Evolutionary conservation across 257 asterid species (phyloP), one percentile per base, ranked within the genome.

Genomic region (Lycium barbarum): DNA sequence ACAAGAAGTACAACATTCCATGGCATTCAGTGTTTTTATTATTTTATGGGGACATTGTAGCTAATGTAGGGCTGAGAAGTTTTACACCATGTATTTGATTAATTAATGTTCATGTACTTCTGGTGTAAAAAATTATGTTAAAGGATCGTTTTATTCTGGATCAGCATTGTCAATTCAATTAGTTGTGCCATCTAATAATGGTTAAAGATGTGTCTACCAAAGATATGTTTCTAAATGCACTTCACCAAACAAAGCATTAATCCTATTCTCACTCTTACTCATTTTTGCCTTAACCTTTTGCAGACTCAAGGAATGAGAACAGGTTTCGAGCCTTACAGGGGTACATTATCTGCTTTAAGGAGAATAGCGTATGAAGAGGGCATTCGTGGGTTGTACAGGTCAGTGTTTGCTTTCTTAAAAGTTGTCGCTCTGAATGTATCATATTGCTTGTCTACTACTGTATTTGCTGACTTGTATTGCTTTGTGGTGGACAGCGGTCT

Each of bases 321-420:
- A 5, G 93, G 92, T 40, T 90, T 91, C 83, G 91, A 94, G 79
- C 98, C 93, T 58, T 97, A 97, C 85, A 88, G 86, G 82, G 90
- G 96, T 85, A 97, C 99, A 47, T 79, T 95, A 3, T 93, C 98
- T 80, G 98, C 98, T 73, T 90, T 95, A 80, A 88, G 93, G 87
- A 93, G 93, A 88, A 97, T 97, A 79, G 92, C 95, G 17, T 93
- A 78, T 18, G 93, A 94, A 88, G 98, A 97, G 95, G 98, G 98
- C 72, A 87, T 94, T 66, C 95, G 97, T 84, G 99, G 99, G 83
- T 87, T 96, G 83, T 96, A 95, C 89, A 96, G 98, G 99, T 96
- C 86, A 84, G 79, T 38, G 61, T 65, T 87, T 79, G 58, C 43
- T 26, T 62, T 45, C 47, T 43, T 80, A 72, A 61, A 36, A 54